phyloP scores from a whole-genome alignment of 179 eudicot species.

The Heliamphora pulchella region DNA sequence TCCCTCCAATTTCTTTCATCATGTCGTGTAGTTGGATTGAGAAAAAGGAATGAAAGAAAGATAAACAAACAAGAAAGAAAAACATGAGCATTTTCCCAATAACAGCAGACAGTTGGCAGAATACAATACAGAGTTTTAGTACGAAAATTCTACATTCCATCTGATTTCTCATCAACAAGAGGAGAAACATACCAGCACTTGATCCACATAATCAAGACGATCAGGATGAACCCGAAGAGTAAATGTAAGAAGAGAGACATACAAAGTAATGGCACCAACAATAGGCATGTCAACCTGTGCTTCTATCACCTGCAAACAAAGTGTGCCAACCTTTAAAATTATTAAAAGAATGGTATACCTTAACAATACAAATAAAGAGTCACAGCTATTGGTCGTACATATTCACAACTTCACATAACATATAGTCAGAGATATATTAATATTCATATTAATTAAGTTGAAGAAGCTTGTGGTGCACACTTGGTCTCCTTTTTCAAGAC shows the following conservation, averaged over 20 bases:
- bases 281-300: conserved; percentile 92
- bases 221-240: conserved; percentile 95
- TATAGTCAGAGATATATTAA: background rate
- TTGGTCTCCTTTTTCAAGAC: background rate
- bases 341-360: background rate
- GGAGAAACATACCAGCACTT: conserved; percentile 66
- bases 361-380: background rate
- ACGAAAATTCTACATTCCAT: background rate
- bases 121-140: background rate
- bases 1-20: background rate
- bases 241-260: conserved; percentile 89
- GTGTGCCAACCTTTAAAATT: background rate
- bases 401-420: background rate
- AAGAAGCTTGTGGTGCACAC: background rate
- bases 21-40: background rate
- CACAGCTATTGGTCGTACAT: background rate
- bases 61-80: background rate
- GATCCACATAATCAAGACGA: conserved; percentile 95
- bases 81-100: background rate
- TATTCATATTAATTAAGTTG: background rate
- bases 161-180: conserved; percentile 12
- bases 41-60: background rate
- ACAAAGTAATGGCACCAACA: conserved; percentile 78
- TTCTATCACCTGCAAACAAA: conserved; percentile 72
- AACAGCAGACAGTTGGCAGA: background rate